These are phyloP conservation scores for Candida sanyiensis DNA, from an alignment of 805 yeast species.

Conservation along the genomic window DNA sequence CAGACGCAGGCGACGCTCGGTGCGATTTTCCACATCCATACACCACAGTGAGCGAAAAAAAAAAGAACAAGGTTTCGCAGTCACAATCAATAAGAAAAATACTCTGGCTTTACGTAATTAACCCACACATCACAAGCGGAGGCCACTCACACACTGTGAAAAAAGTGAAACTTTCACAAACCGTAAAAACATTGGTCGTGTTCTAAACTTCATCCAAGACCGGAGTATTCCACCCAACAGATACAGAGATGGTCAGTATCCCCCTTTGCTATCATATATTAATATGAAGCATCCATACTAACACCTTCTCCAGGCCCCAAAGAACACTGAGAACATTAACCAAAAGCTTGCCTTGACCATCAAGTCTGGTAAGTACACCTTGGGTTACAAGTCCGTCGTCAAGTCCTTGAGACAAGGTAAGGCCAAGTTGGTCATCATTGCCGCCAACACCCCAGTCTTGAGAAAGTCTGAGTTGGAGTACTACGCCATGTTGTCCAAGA, in stretches of 20 bases:
- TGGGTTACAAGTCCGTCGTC: constrained; percentile 98
- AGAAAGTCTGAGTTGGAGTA: constrained; percentile 99
- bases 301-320: constrained; percentile 77
- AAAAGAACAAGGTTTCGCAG: no score
- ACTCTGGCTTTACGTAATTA: not conserved
- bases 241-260: constrained; percentile 97
- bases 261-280: constrained; percentile 3
- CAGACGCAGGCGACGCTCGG: not conserved
- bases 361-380: constrained; percentile 99
- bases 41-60: constrained; percentile 3
- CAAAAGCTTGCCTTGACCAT: constrained; percentile 95
- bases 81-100: not conserved
- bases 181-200: not conserved
- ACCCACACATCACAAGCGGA: constrained; percentile 4
- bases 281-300: constrained; percentile 30
- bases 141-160: not conserved
- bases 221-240: constrained; percentile 76
- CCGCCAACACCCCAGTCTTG: constrained; percentile 99
- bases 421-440: constrained; percentile 96
- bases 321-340: constrained; percentile 90
- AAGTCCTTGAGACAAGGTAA: constrained; percentile 98
- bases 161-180: constrained; percentile 1
- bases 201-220: constrained; percentile 41
- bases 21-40: constrained; percentile 8
- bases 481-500: constrained; percentile 99